Percentiles rank a stretch among this genome's conserved stretches.
Conservation (phyloP, 1,284 basidiomycete genomes). For the Cystobasidiaceae sp. region DNA sequence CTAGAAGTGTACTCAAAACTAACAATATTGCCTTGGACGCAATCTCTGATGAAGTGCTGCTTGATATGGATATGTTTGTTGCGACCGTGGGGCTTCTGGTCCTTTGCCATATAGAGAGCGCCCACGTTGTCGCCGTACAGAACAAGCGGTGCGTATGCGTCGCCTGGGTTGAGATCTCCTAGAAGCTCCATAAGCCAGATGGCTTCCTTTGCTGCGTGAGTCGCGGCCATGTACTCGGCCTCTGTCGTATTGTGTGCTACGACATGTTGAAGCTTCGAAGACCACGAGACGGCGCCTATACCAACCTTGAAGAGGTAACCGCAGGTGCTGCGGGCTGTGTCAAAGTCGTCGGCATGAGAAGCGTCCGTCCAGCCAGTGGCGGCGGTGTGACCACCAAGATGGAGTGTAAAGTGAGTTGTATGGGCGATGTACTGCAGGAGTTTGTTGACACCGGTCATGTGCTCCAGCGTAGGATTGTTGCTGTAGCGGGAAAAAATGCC, state of each 20-base stretch:
- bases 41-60: background rate
- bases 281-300: background rate
- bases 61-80: background rate
- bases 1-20: background rate
- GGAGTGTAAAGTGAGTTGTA: background rate
- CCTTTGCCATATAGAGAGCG: background rate
- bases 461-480: slow-evolving; percentile 37
- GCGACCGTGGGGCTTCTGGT: background rate
- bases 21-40: background rate
- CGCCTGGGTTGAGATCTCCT: slow-evolving; percentile 36
- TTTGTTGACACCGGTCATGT: slow-evolving; percentile 43
- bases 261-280: background rate
- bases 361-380: background rate
- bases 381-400: background rate
- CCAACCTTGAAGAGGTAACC: background rate
- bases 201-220: slow-evolving; percentile 44
- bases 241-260: slow-evolving; percentile 48
- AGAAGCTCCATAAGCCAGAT: slow-evolving; percentile 46
- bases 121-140: background rate
- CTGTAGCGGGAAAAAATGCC: slow-evolving; percentile 44
- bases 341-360: background rate
- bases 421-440: background rate
- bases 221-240: slow-evolving; percentile 50
- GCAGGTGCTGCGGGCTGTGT: background rate
- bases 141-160: background rate